A percentile compares a stretch with the other conserved stretches of the same genome.
Evolutionary conservation across 2,329 filamentous ascomycete species (phyloP).

Genomic region (Hypoxylon sp.): DNA sequence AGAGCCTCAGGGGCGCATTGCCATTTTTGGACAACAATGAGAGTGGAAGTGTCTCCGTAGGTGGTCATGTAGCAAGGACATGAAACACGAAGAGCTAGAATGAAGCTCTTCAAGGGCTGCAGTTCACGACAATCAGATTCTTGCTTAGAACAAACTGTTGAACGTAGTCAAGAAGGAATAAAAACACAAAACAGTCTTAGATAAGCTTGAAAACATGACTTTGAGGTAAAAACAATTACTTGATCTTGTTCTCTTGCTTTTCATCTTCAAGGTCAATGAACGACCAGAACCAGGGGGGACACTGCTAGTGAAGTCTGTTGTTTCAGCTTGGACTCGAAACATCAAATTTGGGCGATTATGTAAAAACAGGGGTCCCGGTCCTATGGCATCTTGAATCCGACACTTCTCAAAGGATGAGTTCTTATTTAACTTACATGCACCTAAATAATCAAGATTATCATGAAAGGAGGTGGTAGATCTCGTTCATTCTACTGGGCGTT

Average conservation of each 20-base stretch:
- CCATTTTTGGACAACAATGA: constrained; percentile 36
- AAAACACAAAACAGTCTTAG: not conserved
- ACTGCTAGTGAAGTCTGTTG: constrained; percentile 11
- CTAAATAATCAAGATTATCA: constrained; percentile 3
- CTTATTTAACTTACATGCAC: not conserved
- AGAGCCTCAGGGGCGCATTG: constrained; percentile 29
- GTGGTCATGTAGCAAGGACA: constrained; percentile 21
- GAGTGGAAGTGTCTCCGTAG: constrained; percentile 11
- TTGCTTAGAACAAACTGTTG: not conserved
- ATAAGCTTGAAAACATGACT: not conserved
- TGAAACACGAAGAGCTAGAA: constrained; percentile 33
- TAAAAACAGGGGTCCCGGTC: constrained; percentile 14
- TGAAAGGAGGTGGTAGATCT: not conserved
- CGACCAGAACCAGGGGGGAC: constrained; percentile 8
- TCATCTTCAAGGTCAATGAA: constrained; percentile 5
- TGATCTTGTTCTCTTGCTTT: constrained; percentile 3
- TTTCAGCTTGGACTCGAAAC: constrained; percentile 37
- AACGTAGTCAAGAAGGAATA: not conserved
- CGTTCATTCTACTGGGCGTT: not conserved
- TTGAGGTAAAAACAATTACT: not conserved
- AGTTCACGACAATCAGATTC: not conserved
- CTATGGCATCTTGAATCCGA: not conserved
- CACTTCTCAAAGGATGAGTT: not conserved
- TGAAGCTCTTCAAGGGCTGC: constrained; percentile 14
- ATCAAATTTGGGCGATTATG: constrained; percentile 27